phyloP scores from a whole-genome alignment of 148 eudicot species.

The Amaranthus palmeri region DNA sequence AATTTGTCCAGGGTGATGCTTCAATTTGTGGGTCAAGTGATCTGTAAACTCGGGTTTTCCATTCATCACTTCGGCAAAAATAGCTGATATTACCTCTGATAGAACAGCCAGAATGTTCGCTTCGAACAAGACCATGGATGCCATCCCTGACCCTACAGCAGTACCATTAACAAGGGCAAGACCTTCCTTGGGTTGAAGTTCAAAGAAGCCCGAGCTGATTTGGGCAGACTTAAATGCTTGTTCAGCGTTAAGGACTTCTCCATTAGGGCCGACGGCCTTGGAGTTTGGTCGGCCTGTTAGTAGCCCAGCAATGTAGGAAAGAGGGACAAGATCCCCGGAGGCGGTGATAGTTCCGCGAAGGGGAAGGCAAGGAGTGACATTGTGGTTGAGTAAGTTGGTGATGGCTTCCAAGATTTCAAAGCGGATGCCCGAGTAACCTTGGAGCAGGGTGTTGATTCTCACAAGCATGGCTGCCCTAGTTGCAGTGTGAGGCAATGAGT shows the following conservation, averaged over 20 bases:
- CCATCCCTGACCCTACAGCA: slow-evolving; percentile 87
- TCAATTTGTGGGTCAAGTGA: slow-evolving; percentile 73
- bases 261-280: slow-evolving; percentile 62
- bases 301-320: slow-evolving; percentile 86
- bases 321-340: slow-evolving; percentile 79
- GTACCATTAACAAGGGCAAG: slow-evolving; percentile 88
- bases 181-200: slow-evolving; percentile 84
- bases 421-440: slow-evolving; percentile 88
- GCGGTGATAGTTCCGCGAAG: slow-evolving; percentile 85
- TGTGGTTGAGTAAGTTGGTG: slow-evolving; percentile 62
- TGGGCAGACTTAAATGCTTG: slow-evolving; percentile 62
- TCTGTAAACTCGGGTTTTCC: slow-evolving; percentile 90
- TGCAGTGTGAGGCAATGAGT: slow-evolving; percentile 66
- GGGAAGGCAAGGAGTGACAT: slow-evolving; percentile 78
- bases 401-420: slow-evolving; percentile 78
- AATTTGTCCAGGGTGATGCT: slow-evolving; percentile 91
- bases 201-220: slow-evolving; percentile 48
- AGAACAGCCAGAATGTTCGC: slow-evolving; percentile 58
- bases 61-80: slow-evolving; percentile 89
- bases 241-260: slow-evolving; percentile 45
- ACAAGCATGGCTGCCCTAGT: slow-evolving; percentile 91
- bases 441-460: slow-evolving; percentile 82
- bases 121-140: slow-evolving; percentile 72
- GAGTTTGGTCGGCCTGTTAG: slow-evolving; percentile 81
- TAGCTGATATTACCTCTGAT: slow-evolving; percentile 63